phyloP scores from a whole-genome alignment of 768 basidiomycete genomes.

The Psilocybe azurescens region DNA sequence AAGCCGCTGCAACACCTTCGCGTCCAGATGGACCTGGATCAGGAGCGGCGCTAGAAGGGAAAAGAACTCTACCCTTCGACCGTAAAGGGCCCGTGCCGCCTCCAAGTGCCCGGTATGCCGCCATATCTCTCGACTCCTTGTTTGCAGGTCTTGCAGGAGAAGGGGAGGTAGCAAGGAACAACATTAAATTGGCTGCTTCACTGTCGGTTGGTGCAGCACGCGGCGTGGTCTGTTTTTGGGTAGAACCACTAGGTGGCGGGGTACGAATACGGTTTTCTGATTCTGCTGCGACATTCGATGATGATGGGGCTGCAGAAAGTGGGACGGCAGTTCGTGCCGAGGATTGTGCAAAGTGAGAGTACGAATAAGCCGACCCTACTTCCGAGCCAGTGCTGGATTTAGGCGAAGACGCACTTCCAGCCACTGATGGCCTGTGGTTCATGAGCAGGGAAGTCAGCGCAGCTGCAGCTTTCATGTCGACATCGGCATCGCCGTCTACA shows the following conservation, averaged over 20 bases:
- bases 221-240: slow-evolving; percentile 42
- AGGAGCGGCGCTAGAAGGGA: slow-evolving; percentile 47
- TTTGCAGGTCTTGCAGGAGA: slow-evolving; percentile 71
- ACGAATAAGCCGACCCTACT: slow-evolving; percentile 62
- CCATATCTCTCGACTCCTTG: slow-evolving; percentile 57
- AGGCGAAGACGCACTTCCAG: slow-evolving; percentile 67
- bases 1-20: slow-evolving; percentile 4
- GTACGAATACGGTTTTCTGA: slow-evolving; percentile 40
- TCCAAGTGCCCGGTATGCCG: slow-evolving; percentile 62
- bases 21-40: slow-evolving; percentile 27
- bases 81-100: slow-evolving; percentile 50
- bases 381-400: slow-evolving; percentile 78
- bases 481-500: slow-evolving; percentile 56
- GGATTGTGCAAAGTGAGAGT: slow-evolving; percentile 70
- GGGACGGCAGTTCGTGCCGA: slow-evolving; percentile 59
- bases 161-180: slow-evolving; percentile 85
- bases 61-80: slow-evolving; percentile 73
- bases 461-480: slow-evolving; percentile 85
- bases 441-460: slow-evolving; percentile 77
- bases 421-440: slow-evolving; percentile 64
- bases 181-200: slow-evolving; percentile 87
- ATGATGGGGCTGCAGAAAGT: slow-evolving; percentile 45
- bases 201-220: slow-evolving; percentile 69
- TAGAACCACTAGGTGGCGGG: slow-evolving; percentile 38
- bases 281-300: slow-evolving; percentile 34